These are phyloP conservation scores for Backusella sp. DNA, from an alignment of 192 early-diverging fungal genomes.

Conservation along the genomic window DNA sequence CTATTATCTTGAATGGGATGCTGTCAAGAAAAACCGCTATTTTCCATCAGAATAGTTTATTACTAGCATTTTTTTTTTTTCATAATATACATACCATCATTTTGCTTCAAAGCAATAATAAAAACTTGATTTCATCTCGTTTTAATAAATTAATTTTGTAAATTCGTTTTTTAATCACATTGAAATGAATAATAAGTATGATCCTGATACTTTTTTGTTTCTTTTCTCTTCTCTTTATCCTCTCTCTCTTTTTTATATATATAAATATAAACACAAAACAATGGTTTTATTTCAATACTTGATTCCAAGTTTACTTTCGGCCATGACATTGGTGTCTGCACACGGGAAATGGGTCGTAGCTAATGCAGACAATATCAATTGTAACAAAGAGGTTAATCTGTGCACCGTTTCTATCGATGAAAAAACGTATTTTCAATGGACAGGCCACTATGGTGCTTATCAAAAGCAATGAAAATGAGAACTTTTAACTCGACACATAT, in stretches of 20 bases:
- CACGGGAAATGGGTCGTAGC: not conserved
- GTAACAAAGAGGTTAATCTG: not conserved
- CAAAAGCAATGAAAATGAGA: not conserved
- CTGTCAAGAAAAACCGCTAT: not conserved
- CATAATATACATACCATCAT: too few relatives aligned
- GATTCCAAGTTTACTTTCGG: not conserved
- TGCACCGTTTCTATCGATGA: not conserved
- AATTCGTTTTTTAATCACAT: not conserved
- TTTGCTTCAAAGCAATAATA: not conserved
- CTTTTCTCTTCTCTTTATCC: not conserved
- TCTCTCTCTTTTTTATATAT: too few relatives aligned
- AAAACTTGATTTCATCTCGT: not conserved
- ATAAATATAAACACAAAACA: not conserved
- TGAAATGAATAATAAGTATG: not conserved
- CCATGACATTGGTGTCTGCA: not conserved
- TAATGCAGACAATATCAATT: conserved; percentile 1
- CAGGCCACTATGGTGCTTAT: not conserved
- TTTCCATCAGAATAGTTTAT: not conserved
- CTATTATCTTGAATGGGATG: not conserved
- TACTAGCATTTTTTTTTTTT: not conserved
- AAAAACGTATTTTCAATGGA: not conserved
- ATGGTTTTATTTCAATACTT: not conserved
- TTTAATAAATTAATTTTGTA: not conserved
- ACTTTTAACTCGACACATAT: too few relatives aligned
- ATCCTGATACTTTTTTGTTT: not conserved